phyloP scores from a whole-genome alignment of 805 yeast species.

The Metschnikowia colocasiae region DNA sequence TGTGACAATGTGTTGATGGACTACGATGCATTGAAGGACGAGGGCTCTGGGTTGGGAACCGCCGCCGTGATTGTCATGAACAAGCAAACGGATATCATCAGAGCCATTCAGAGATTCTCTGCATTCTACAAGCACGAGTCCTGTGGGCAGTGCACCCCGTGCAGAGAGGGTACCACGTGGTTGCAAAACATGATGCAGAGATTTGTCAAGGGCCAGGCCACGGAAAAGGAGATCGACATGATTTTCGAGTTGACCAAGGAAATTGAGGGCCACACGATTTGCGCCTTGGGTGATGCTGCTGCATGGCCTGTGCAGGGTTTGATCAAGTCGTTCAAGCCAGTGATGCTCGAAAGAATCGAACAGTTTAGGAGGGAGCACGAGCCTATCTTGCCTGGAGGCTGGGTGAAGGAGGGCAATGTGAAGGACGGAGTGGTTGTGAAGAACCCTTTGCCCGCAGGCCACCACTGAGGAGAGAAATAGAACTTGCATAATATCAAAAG shows the following conservation, averaged over 20 bases:
- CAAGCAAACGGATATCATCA: slow-evolving; percentile 77
- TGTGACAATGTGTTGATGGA: slow-evolving; percentile 79
- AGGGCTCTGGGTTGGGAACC: slow-evolving; percentile 84
- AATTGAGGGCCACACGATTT: slow-evolving; percentile 87
- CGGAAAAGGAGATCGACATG: slow-evolving; percentile 77
- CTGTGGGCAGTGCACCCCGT: slow-evolving; percentile 93
- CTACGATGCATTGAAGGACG: slow-evolving; percentile 80
- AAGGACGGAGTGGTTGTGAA: slow-evolving; percentile 63
- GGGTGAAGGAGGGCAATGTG: slow-evolving; percentile 61
- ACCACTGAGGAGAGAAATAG: slow-evolving; percentile 20
- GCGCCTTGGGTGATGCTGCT: slow-evolving; percentile 91
- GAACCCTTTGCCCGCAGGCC: slow-evolving; percentile 49
- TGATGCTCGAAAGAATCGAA: slow-evolving; percentile 70
- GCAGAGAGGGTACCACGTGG: slow-evolving; percentile 93
- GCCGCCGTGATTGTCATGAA: slow-evolving; percentile 93
- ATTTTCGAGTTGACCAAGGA: slow-evolving; percentile 80
- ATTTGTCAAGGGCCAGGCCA: slow-evolving; percentile 74
- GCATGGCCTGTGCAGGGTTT: slow-evolving; percentile 93
- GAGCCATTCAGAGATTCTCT: slow-evolving; percentile 82
- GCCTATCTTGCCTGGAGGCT: slow-evolving; percentile 65
- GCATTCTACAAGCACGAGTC: slow-evolving; percentile 89
- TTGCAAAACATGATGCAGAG: slow-evolving; percentile 80
- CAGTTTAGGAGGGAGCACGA: slow-evolving; percentile 52
- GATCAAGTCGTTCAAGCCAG: slow-evolving; percentile 79
- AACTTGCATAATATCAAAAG: slow-evolving; percentile 1